Base-by-base conservation (phyloP, 257 asterid species). In the Nicotiana undulata region DNA sequence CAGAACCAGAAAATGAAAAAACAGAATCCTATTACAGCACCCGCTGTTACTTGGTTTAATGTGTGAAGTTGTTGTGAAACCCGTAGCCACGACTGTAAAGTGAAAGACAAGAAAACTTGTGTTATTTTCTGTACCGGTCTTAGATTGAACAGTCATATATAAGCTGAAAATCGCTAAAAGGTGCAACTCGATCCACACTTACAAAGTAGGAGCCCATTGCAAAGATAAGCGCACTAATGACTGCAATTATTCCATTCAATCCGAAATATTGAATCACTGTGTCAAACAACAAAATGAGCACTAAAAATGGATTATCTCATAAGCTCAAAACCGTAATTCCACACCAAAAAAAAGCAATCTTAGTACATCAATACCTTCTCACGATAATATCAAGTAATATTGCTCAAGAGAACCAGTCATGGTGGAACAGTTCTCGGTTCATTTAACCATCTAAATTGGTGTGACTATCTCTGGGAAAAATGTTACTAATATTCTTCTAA, bases 41-140 rank as follows among this genome's bases (percentile, higher is more conserved):
- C 98, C 49, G 90, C 97, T 2, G 80, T 61, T 16, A 94, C 96
- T 86, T 93, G 98, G 85, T 89, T 88, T 81, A 84, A 67, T 6
- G 96, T 91, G 76, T 93, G 98, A 75, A 90, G 87, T 18, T 83
- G 85, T 72, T 93, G 97, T 10, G 92, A 89, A 81, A 93, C 87
- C 68, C 98, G 89, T 63, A 93, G 94, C 98, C 98, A 94, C n/a
- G 96, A 85, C 98, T 91, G 94, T 86, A 79, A 28, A 78, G 24
- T 52, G 55, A 76, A 16, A 52, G 56, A 10, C 16, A 3, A 49
- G 2, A 49, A 81, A 60, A 44, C 22, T 13, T 78, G 17, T 0
- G 1, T 34, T 15, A 10, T 37, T 60, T 60, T 37, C 44, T 20
- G 20, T 18, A 75, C 18, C 20, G 51, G 0, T 51, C 11, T 78